These are phyloP conservation scores for Diddensiella santjacobensis DNA, from an alignment of 805 yeast genomes.

Conservation along the genomic window DNA sequence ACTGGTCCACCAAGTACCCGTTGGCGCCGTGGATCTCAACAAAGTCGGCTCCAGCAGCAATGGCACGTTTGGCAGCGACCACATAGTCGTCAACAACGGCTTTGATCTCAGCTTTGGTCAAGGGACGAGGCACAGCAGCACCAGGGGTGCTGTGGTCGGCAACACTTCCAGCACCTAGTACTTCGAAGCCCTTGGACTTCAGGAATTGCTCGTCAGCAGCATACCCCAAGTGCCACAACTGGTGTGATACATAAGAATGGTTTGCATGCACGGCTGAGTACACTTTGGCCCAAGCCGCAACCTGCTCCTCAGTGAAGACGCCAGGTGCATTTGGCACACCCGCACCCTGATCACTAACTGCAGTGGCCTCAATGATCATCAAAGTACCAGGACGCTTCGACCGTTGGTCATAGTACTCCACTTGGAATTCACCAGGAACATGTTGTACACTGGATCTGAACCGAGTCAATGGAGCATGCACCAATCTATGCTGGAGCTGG, in stretches of 20 bases:
- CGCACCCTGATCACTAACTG: not conserved
- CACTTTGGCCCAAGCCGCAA: conserved; percentile 48
- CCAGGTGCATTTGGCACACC: conserved; percentile 1
- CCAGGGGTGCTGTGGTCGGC: not conserved
- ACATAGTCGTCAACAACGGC: conserved; percentile 44
- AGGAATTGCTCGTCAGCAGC: conserved; percentile 1
- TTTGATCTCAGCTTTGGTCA: conserved; percentile 44
- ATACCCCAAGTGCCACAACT: conserved; percentile 45
- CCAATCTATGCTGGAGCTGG: conserved; percentile 37
- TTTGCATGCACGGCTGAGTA: conserved; percentile 42
- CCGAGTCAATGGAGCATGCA: conserved; percentile 50
- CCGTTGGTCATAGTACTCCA: not conserved
- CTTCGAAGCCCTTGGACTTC: not conserved
- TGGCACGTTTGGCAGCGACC: conserved; percentile 50
- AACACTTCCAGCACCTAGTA: not conserved
- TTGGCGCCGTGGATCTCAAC: conserved; percentile 65
- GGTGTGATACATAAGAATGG: conserved; percentile 35
- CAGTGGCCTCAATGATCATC: conserved; percentile 5
- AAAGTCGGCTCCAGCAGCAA: conserved; percentile 55
- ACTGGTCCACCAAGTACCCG: conserved; percentile 51
- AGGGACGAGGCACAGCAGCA: conserved; percentile 24
- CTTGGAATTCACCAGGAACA: not conserved
- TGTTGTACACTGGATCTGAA: conserved; percentile 30
- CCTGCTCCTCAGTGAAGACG: conserved; percentile 3
- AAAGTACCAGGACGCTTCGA: not conserved